A percentile compares a stretch with the other conserved stretches of the same genome.
Evolutionary conservation across 495 filamentous ascomycete genomes (phyloP).

Genomic region (Tuber indicum): DNA sequence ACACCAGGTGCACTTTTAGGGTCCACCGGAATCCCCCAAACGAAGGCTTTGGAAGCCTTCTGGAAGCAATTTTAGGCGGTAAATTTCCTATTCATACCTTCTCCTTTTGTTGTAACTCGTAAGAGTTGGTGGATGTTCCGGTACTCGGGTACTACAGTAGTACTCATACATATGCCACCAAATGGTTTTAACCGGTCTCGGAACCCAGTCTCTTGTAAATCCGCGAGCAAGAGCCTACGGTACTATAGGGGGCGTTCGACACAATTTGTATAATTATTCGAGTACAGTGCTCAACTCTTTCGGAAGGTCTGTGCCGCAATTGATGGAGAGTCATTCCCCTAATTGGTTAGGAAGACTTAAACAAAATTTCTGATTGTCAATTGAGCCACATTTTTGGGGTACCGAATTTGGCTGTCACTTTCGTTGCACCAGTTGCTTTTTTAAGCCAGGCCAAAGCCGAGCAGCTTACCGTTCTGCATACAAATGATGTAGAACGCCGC

Average conservation of each 20-base stretch:
- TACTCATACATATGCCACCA: not conserved
- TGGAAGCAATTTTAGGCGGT: not conserved
- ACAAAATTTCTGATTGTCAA: not conserved
- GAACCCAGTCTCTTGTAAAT: not conserved
- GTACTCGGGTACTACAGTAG: no score
- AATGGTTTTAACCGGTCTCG: not conserved
- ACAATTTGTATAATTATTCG: not conserved
- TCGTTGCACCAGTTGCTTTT: not conserved
- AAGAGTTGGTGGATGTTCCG: not conserved
- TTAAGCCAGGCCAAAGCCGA: not conserved
- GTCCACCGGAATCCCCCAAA: not conserved
- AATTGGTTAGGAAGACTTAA: not conserved
- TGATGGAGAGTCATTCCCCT: not conserved
- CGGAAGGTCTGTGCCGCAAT: not conserved
- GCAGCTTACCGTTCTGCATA: not conserved
- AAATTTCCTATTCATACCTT: not conserved
- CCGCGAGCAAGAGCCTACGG: not conserved
- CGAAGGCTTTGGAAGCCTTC: not conserved
- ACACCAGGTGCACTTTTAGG: not conserved
- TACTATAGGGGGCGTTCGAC: not conserved
- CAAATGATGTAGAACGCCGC: not conserved
- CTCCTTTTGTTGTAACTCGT: not conserved
- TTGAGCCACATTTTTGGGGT: not conserved
- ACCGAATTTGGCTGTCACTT: not conserved
- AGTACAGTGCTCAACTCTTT: not conserved